Conservation (phyloP, 208 protist genomes). For the Endotrypanum monterogeii region DNA sequence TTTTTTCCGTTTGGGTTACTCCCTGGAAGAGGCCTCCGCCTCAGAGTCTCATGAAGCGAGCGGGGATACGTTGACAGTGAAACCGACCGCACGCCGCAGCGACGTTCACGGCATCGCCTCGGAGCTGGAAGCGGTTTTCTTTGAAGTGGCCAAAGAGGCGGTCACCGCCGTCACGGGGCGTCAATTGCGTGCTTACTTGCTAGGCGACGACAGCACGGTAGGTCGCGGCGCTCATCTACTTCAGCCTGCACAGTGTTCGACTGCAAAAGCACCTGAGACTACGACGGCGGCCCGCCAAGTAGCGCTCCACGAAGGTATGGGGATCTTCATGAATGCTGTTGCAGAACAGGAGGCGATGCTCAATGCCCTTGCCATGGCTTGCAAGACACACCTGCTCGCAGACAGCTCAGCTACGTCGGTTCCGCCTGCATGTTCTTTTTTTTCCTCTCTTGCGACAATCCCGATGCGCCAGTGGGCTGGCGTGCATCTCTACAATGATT, state of each 20-base stretch:
- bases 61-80: not conserved
- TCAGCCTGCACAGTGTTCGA: no score
- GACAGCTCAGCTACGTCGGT: not conserved
- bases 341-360: slow-evolving; percentile 12
- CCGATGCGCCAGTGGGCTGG: slow-evolving; percentile 20
- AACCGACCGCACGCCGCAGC: not conserved
- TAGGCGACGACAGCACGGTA: not conserved
- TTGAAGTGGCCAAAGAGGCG: slow-evolving; percentile 34
- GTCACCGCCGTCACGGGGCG: slow-evolving; percentile 14
- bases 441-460: slow-evolving; percentile 4
- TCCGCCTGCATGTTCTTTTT: not conserved
- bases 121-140: slow-evolving; percentile 9
- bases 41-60: not conserved
- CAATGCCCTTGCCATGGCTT: not conserved
- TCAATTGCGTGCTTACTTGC: slow-evolving; percentile 10
- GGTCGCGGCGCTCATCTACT: not conserved
- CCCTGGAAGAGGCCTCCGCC: not conserved
- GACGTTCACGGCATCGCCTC: not conserved
- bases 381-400: not conserved
- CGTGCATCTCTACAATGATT: slow-evolving; percentile 16
- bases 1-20: not conserved
- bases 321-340: slow-evolving; percentile 14
- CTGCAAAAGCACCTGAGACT: not conserved
- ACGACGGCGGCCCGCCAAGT: slow-evolving; percentile 7
- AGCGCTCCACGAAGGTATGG: slow-evolving; percentile 1